Conservation (phyloP, 176 grass and related monocot genomes). For the Hordeum vulgare region MorexV3_pseudomolecules_assembly NC_058523.1:432506847-432507346, state of each 20-base stretch:
- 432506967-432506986: neutral
- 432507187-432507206: neutral
- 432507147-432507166: slow-evolving; percentile 53
- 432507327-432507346: slow-evolving; percentile 18
- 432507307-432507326: neutral
- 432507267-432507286: slow-evolving; percentile 7
- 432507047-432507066: neutral
- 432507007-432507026: neutral
- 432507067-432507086: neutral
- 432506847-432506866: neutral
- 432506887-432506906: slow-evolving; percentile 86
- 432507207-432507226: neutral
- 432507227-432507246: neutral
- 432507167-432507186: too few species aligned
- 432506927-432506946: slow-evolving; percentile 98
- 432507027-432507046: neutral
- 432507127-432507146: slow-evolving; percentile 65
- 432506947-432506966: slow-evolving; percentile 5
- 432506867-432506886: slow-evolving; percentile 86
- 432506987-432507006: neutral
- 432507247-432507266: neutral
- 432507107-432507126: slow-evolving; percentile 71
- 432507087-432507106: neutral
- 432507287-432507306: neutral
- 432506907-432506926: slow-evolving; percentile 73